Conservation (phyloP, 2,329 filamentous ascomycete genomes). For the Trichoderma polysporum region DNA sequence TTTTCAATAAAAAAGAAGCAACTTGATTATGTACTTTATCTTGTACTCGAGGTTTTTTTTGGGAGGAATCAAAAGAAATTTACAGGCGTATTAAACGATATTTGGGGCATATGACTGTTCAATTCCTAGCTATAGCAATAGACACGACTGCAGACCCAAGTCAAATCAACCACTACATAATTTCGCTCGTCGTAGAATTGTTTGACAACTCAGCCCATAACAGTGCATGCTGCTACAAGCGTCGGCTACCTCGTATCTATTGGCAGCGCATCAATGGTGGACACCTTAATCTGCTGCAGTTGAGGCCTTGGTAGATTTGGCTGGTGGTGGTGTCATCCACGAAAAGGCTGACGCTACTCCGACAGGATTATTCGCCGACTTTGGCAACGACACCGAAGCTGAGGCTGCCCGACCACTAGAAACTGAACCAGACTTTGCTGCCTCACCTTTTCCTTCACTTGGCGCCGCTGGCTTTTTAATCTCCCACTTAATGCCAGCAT, state of each 20-base stretch:
- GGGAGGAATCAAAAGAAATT: neutral
- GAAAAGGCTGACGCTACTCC: slow-evolving; percentile 92
- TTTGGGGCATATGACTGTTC: neutral
- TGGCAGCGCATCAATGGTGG: neutral
- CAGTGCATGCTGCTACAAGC: neutral
- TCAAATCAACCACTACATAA: neutral
- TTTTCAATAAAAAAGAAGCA: too few relatives aligned
- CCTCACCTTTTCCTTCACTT: neutral
- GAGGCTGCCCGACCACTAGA: slow-evolving; percentile 33
- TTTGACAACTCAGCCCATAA: neutral
- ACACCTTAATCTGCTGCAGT: slow-evolving; percentile 29
- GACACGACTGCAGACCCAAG: neutral
- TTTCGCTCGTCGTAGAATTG: neutral
- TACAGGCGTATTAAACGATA: neutral
- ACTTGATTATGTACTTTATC: neutral
- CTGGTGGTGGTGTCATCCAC: slow-evolving; percentile 68
- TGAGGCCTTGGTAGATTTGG: slow-evolving; percentile 38
- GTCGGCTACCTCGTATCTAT: neutral
- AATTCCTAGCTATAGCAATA: slow-evolving; percentile 7
- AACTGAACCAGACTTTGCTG: slow-evolving; percentile 1
- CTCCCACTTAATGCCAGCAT: slow-evolving; percentile 50
- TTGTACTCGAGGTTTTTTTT: neutral
- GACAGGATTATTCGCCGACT: slow-evolving; percentile 71
- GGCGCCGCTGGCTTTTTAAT: slow-evolving; percentile 42
- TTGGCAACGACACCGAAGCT: slow-evolving; percentile 43